Conservation (phyloP, 139 green algal species). For the Tetradesmus obliquus region DNA sequence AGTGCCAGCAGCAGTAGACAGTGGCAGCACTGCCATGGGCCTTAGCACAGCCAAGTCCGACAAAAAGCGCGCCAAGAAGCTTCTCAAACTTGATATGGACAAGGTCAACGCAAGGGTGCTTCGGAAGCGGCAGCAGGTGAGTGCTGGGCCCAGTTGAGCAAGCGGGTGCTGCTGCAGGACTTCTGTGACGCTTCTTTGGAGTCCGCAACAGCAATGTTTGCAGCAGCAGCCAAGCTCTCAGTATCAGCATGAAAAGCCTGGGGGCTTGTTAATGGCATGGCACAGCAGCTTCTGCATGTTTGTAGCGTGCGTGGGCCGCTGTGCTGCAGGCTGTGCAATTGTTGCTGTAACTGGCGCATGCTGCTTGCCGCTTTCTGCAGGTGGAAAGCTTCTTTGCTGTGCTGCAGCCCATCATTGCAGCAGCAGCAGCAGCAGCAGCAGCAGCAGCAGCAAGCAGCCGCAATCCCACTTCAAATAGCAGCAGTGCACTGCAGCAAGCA, state of each 20-base stretch:
- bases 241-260: background rate
- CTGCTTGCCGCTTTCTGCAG: background rate
- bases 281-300: no score
- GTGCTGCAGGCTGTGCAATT: background rate
- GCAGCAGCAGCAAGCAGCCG: background rate
- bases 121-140: conserved; percentile 27
- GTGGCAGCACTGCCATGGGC: conserved; percentile 26
- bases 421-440: background rate
- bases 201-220: background rate
- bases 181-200: background rate
- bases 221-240: background rate
- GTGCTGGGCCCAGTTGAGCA: background rate
- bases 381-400: conserved; percentile 34
- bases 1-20: conserved; percentile 28
- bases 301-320: background rate
- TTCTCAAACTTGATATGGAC: background rate
- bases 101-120: conserved; percentile 25
- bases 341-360: background rate
- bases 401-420: conserved; percentile 14
- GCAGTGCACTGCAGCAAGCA: background rate
- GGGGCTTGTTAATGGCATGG: no score
- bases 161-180: background rate
- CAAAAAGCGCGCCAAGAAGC: conserved; percentile 26
- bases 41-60: conserved; percentile 8
- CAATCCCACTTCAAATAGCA: background rate